Conservation (phyloP, 352 stramenopile species). For the Phytophthora aleatoria region DNA sequence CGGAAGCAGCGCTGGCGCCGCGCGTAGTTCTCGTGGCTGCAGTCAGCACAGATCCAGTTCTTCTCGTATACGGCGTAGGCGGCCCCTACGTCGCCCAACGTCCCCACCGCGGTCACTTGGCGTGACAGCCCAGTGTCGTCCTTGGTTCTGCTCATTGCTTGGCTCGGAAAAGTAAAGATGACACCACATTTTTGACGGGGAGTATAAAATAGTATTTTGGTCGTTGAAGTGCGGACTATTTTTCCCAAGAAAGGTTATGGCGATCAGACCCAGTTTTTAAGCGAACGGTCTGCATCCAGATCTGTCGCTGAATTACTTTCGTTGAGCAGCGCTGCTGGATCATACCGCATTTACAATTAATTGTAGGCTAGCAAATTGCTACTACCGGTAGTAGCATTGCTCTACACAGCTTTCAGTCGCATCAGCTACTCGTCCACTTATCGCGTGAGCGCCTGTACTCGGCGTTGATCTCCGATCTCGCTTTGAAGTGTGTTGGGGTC, state of each 20-base stretch:
- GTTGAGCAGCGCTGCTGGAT: too few species aligned
- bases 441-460: too few species aligned
- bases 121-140: conserved; percentile 42
- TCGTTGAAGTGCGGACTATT: conserved; percentile 19
- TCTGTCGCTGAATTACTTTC: too few species aligned
- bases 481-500: too few species aligned
- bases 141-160: conserved; percentile 11
- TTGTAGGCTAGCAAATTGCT: too few species aligned
- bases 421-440: too few species aligned
- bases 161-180: neutral
- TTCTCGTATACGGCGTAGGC: conserved; percentile 90
- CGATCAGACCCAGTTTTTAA: too few species aligned
- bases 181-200: conserved; percentile 1
- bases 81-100: conserved; percentile 80
- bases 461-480: too few species aligned
- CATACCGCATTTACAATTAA: too few species aligned
- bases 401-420: too few species aligned
- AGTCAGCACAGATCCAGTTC: conserved; percentile 89
- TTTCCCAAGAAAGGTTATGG: neutral
- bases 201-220: conserved; percentile 11
- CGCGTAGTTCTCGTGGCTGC: conserved; percentile 88
- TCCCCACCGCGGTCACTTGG: conserved; percentile 79
- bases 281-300: too few species aligned
- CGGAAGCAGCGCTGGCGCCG: conserved; percentile 74
- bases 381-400: too few species aligned